These are phyloP conservation scores for Penicillium goetzii DNA, from an alignment of 495 filamentous ascomycete genomes.

Conservation along the genomic window DNA sequence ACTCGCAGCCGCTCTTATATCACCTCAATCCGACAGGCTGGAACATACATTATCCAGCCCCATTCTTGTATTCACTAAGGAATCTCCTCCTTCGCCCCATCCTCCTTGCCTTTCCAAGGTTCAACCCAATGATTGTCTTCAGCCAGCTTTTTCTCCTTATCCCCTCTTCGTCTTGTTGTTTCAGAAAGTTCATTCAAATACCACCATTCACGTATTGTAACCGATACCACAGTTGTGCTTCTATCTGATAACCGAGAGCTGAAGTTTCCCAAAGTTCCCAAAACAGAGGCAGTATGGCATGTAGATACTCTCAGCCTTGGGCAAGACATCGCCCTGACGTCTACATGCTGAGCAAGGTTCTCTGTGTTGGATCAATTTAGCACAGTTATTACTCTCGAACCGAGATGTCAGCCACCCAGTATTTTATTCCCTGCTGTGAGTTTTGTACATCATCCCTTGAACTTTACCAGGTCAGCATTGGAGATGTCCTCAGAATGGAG, in stretches of 20 bases:
- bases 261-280: neutral
- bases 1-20: constrained; percentile 9
- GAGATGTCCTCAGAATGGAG: too few species aligned
- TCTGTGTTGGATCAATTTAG: too few species aligned
- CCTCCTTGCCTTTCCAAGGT: neutral
- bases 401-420: too few species aligned
- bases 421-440: too few species aligned
- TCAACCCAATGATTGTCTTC: constrained; percentile 15
- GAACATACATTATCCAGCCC: neutral
- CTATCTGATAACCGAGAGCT: too few species aligned
- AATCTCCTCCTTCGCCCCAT: neutral
- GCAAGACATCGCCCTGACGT: too few species aligned
- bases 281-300: too few species aligned
- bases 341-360: too few species aligned
- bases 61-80: constrained; percentile 4
- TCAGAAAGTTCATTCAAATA: constrained; percentile 22
- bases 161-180: constrained; percentile 7
- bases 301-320: too few species aligned
- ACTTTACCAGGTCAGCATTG: too few species aligned
- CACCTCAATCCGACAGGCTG: constrained; percentile 3
- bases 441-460: too few species aligned
- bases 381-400: too few species aligned
- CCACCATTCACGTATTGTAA: constrained; percentile 25
- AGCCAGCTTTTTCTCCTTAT: constrained; percentile 15
- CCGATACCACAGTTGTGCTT: constrained; percentile 10